Percentiles rank a stretch among this genome's conserved stretches.
Evolutionary conservation across 768 basidiomycete species (phyloP).

Genomic region (Rhodotorula kratochvilovae): DNA sequence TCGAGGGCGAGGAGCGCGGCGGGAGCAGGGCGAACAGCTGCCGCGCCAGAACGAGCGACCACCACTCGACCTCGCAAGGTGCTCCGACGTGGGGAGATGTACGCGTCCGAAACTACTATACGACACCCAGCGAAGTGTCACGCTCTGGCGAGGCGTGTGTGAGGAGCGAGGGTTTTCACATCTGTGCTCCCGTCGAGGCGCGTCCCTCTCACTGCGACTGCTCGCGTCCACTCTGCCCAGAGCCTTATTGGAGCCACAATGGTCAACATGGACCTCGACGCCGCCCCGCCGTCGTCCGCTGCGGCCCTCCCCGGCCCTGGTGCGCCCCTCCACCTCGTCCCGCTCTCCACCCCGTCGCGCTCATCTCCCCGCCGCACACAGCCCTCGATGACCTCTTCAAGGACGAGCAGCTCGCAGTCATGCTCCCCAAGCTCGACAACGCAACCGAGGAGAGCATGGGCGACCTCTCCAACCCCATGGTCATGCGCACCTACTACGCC

Average conservation of each 20-base stretch:
- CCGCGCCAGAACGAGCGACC: too few relatives aligned
- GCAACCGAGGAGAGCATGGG: constrained; percentile 26
- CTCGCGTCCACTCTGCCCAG: too few relatives aligned
- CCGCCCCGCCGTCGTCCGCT: background rate
- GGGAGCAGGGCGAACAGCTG: too few relatives aligned
- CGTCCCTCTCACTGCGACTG: background rate
- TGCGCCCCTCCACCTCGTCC: background rate
- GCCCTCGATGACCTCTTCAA: constrained; percentile 35
- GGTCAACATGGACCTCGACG: constrained; percentile 30
- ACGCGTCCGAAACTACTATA: too few relatives aligned
- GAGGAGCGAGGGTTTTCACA: too few relatives aligned
- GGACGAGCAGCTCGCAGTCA: constrained; percentile 12
- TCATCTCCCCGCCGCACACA: background rate
- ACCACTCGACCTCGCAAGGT: too few relatives aligned
- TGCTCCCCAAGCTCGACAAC: constrained; percentile 5
- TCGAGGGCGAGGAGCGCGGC: background rate
- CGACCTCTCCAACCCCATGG: constrained; percentile 40
- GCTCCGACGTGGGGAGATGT: too few relatives aligned
- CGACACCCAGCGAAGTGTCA: too few relatives aligned
- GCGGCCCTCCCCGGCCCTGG: constrained; percentile 6
- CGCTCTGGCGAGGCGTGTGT: too few relatives aligned
- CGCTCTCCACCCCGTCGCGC: background rate
- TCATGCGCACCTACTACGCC: constrained; percentile 76
- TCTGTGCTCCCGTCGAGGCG: background rate
- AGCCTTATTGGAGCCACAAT: background rate